Conservation (phyloP, 2,329 filamentous ascomycete species). For the Claviceps quebecensis region DNA sequence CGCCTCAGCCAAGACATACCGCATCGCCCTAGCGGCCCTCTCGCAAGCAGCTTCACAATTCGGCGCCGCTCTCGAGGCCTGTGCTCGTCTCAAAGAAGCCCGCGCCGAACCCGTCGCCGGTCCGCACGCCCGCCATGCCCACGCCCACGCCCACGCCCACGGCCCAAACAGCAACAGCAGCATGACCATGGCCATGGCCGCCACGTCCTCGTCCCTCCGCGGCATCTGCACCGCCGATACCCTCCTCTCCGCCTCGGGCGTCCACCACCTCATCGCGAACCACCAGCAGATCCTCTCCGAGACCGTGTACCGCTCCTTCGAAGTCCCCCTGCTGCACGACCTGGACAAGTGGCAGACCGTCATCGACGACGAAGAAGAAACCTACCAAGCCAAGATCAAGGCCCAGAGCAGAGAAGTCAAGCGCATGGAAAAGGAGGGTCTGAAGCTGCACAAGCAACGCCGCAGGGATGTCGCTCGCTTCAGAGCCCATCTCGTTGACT, state of each 20-base stretch:
- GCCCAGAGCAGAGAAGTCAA: constrained; percentile 46
- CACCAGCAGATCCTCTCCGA: constrained; percentile 57
- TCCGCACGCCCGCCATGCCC: constrained; percentile 25
- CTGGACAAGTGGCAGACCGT: constrained; percentile 49
- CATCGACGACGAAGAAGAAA: constrained; percentile 50
- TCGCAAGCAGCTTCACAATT: constrained; percentile 49
- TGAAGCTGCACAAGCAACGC: constrained; percentile 46
- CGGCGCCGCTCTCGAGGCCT: constrained; percentile 50
- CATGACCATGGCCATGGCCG: constrained; percentile 34
- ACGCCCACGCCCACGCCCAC: constrained; percentile 39
- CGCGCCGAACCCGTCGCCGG: constrained; percentile 40
- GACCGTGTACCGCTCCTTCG: constrained; percentile 53
- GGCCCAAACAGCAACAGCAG: constrained; percentile 17
- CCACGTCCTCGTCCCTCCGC: constrained; percentile 10
- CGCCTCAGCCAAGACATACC: constrained; percentile 48
- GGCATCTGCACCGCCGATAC: constrained; percentile 48
- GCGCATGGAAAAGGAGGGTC: constrained; percentile 48
- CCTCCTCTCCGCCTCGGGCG: constrained; percentile 46
- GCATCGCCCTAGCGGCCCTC: constrained; percentile 44
- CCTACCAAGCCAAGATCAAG: constrained; percentile 41
- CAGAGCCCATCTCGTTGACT: constrained; percentile 46
- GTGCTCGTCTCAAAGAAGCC: constrained; percentile 54
- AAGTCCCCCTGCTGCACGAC: constrained; percentile 56
- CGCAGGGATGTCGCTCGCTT: constrained; percentile 48
- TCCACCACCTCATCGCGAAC: constrained; percentile 55